Evolutionary conservation across 2,329 filamentous ascomycete genomes (phyloP), one percentile per base, ranked within the genome.

Genomic region (Ophiosphaerella herpotricha): DNA sequence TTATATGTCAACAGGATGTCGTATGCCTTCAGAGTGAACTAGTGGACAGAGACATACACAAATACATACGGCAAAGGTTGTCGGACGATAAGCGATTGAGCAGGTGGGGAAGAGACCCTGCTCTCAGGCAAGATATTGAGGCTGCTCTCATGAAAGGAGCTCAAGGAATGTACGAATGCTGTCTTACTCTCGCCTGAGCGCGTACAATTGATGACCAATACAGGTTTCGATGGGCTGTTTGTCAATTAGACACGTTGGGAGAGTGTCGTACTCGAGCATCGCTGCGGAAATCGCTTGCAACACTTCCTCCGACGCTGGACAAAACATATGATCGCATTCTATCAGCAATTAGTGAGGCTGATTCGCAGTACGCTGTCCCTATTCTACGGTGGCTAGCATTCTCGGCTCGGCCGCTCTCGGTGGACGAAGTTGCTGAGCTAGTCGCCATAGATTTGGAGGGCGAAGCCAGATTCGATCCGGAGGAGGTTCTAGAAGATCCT

Each of bases 201-300:
- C 2, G 18, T 42, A 46, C 51, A 9, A 43, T 33, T 57, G 18
- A 55, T 26, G 4, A 43, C 31, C 11, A 43, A 14, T 8, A 8
- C 9, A 63, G 63, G 64, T 67, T 67, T 42, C 52, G 57, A 42
- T 66, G 56, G 60, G 57, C 50, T 39, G 55, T 39, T 5, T 63
- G 58, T 46, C 59, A 65, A 36, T 50, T 67, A 12, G 56, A 64
- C 26, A 45, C 35, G 4, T 39, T 67, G 29, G 50, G 41, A 24
- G 50, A 48, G 18, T 62, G 60, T 44, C 33, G 46, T 24, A 61
- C 55, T 46, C 52, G 50, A 48, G 33, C 34, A 32, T 43, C 16
- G 37, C 43, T 66, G 8, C 46, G 50, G 4, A 50, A 54, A 12
- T 35, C 57, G 1, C 55, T 67, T 0, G 50, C 46, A 11, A 52